Conservation (phyloP, 257 asterid species). For the Ilex asprella region DNA sequence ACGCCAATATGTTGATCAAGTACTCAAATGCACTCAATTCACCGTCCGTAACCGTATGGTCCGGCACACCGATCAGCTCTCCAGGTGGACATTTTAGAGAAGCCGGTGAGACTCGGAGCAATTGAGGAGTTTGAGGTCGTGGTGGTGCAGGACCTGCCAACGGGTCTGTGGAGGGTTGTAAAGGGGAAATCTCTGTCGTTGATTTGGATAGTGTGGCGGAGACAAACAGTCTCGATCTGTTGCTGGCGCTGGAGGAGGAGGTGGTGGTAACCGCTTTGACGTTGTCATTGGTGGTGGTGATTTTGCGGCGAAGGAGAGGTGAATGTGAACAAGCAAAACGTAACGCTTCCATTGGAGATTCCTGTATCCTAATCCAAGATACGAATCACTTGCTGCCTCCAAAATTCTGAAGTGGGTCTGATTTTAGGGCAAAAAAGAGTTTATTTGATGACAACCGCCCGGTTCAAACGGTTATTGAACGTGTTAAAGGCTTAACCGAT, state of each 20-base stretch:
- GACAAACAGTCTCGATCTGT: neutral
- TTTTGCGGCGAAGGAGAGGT: constrained; percentile 22
- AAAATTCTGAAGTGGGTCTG: too few relatives aligned
- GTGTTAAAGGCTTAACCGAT: too few relatives aligned
- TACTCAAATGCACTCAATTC: constrained; percentile 55
- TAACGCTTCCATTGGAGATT: constrained; percentile 37
- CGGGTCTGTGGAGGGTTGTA: constrained; percentile 10
- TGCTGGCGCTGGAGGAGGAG: too few relatives aligned
- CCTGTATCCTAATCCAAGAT: too few relatives aligned
- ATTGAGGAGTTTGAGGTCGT: constrained; percentile 17
- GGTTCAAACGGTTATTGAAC: too few relatives aligned
- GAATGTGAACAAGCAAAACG: constrained; percentile 33
- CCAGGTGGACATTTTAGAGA: constrained; percentile 73
- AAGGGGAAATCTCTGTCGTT: constrained; percentile 15
- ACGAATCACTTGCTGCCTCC: too few relatives aligned
- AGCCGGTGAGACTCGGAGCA: constrained; percentile 36
- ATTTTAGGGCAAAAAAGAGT: too few relatives aligned
- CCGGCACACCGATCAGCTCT: constrained; percentile 37
- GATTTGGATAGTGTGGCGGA: constrained; percentile 32
- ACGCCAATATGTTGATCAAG: constrained; percentile 65
- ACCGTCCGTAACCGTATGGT: constrained; percentile 9
- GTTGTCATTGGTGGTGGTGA: constrained; percentile 19
- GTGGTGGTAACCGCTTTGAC: constrained; percentile 17
- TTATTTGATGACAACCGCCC: too few relatives aligned
- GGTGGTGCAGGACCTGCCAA: constrained; percentile 2